phyloP scores from a whole-genome alignment of 1,139 yeast genomes.

The Hansenula sp. region DNA sequence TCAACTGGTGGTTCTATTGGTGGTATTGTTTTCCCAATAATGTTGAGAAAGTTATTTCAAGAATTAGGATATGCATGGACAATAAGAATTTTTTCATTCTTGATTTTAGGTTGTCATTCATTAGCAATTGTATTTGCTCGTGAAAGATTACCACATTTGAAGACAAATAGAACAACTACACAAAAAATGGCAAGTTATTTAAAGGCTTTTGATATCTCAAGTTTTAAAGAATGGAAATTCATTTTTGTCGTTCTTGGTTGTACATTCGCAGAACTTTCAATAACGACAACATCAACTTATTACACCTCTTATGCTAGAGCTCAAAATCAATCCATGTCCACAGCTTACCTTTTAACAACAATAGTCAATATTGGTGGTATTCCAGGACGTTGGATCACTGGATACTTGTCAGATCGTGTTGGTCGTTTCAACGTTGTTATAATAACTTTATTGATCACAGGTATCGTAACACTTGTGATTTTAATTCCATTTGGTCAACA shows the following conservation, averaged over 20 bases:
- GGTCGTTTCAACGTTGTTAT: conserved; percentile 53
- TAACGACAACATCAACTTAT: conserved; percentile 40
- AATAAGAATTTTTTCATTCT: conserved; percentile 40
- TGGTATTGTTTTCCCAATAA: conserved; percentile 53
- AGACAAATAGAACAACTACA: conserved; percentile 6
- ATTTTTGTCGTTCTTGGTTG: conserved; percentile 37
- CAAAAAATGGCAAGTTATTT: conserved; percentile 16
- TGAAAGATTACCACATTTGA: conserved; percentile 26
- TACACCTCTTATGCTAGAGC: conserved; percentile 46
- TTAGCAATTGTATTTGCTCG: conserved; percentile 32
- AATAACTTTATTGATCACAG: conserved; percentile 32
- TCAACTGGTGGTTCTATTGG: conserved; percentile 64
- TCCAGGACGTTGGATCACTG: conserved; percentile 45
- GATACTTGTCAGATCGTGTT: conserved; percentile 40
- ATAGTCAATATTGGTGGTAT: conserved; percentile 45
- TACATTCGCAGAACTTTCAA: conserved; percentile 36
- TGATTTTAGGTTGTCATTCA: conserved; percentile 25
- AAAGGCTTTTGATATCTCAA: conserved; percentile 38
- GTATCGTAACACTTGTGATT: conserved; percentile 36
- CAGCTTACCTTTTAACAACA: conserved; percentile 42
- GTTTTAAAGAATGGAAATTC: conserved; percentile 36
- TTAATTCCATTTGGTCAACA: conserved; percentile 54
- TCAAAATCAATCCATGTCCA: conserved; percentile 36
- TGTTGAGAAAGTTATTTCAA: conserved; percentile 46
- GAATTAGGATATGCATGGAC: conserved; percentile 53